A percentile compares a stretch with the other conserved stretches of the same genome.
Evolutionary conservation across 768 basidiomycete species (phyloP).

Genomic region (Psilocybe sp.): DNA sequence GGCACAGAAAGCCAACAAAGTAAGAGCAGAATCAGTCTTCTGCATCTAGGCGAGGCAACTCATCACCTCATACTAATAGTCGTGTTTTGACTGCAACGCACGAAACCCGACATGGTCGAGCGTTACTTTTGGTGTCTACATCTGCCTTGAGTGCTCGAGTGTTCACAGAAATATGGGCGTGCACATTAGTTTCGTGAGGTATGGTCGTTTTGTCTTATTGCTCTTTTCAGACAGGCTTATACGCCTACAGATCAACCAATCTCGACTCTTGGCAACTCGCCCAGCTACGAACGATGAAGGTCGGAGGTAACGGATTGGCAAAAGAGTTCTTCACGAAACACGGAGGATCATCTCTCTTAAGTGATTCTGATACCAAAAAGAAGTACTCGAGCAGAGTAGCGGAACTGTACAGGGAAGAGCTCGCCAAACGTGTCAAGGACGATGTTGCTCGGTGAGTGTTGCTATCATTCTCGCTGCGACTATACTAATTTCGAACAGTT

Average conservation of each 20-base stretch:
- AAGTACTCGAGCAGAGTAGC: constrained; percentile 86
- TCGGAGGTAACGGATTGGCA: constrained; percentile 87
- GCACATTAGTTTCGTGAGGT: constrained; percentile 97
- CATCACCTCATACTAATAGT: constrained; percentile 22
- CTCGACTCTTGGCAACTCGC: constrained; percentile 90
- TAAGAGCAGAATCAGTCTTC: constrained; percentile 20
- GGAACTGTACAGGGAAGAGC: constrained; percentile 89
- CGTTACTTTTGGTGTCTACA: constrained; percentile 94
- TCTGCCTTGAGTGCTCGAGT: constrained; percentile 96
- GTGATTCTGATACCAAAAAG: constrained; percentile 77
- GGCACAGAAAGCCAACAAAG: constrained; percentile 88
- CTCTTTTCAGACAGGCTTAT: background rate
- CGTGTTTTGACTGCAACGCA: constrained; percentile 93
- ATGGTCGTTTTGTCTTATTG: constrained; percentile 21
- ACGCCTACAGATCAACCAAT: constrained; percentile 77
- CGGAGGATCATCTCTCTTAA: constrained; percentile 69
- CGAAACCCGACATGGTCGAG: constrained; percentile 98
- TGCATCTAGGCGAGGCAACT: background rate
- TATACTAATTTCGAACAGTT: constrained; percentile 44
- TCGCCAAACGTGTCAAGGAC: constrained; percentile 74
- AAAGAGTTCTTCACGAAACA: constrained; percentile 89
- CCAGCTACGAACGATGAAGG: constrained; percentile 95
- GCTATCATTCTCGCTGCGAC: constrained; percentile 1
- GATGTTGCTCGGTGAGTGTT: constrained; percentile 62
- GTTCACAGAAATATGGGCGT: constrained; percentile 96